Base-by-base conservation (phyloP, 306 rosid genomes). In the Castanea sativa region DNA sequence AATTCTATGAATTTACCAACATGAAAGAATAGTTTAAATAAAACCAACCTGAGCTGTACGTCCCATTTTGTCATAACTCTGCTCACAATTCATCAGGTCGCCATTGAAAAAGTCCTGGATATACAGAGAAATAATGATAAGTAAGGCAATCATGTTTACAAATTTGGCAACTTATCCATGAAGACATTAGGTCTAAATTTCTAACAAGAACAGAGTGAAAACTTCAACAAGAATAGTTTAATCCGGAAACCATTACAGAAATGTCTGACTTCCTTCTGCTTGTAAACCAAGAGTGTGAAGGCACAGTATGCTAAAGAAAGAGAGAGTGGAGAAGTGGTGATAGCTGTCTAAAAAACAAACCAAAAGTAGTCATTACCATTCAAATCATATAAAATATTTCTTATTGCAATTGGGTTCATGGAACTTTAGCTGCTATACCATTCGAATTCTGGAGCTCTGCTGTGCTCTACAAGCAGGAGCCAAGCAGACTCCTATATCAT, bases 41-140 rank as follows among this genome's bases (percentile, higher is more conserved):
- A 61, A 73, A 90, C 85, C 58, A 76, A 95, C 99, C 99, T 91
- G 92, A 19, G 99, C 91, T 60, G 99, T 91, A 73, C 98, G 89
- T 74, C 99, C 98, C 93, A 87, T 55, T 89, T 92, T 86, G 82
- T 95, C 99, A 82, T 80, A 88, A 84, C 93, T 93, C 27, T 65
- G 67, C 84, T 95, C 99, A 14, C 99, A 93, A 61, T 89, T 83
- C 71, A 32, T 59, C 75, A 95, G 91, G 87, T 95, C 99, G 27
- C 98, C 99, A 67, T 87, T 86, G 83, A 89, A 91, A 76, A 84
- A 95, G 49, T 87, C 93, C 99, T 95, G 83, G 76, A 80, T 55
- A 77, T 49, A 19, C 49, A 9, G 32, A 79, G 77, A 84, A 80
- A 83, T 55, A 41, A 71, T 52, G 65, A 69, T 38, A 55, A 69